Percentiles rank a stretch among this genome's conserved stretches.
phyloP scores from a whole-genome alignment of 352 stramenopile genomes.

The Pythium diclinum region DNA sequence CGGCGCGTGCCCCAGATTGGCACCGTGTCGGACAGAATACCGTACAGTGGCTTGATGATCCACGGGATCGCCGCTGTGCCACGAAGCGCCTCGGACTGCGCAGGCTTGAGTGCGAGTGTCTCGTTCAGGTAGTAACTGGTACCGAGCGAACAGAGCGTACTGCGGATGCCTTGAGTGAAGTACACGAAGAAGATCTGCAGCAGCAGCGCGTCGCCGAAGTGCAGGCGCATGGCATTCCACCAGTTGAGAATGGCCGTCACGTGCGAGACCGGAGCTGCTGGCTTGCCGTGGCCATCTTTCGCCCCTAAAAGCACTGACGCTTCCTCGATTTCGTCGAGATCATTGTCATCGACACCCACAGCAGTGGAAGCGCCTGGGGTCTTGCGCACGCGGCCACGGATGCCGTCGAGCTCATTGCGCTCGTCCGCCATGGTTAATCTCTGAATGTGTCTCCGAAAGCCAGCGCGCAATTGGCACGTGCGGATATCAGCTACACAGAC shows the following conservation, averaged over 20 bases:
- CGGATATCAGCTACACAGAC: background rate
- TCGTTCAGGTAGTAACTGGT: slow-evolving; percentile 83
- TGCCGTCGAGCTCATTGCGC: slow-evolving; percentile 42
- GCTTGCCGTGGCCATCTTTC: slow-evolving; percentile 18
- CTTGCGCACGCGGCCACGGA: slow-evolving; percentile 53
- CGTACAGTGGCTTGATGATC: slow-evolving; percentile 82
- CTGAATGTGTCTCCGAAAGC: background rate
- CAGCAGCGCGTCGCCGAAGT: slow-evolving; percentile 67
- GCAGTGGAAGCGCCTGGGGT: slow-evolving; percentile 24
- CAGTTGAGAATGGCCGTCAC: slow-evolving; percentile 47
- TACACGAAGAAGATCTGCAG: slow-evolving; percentile 85
- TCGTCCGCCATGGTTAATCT: slow-evolving; percentile 32
- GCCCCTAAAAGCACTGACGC: slow-evolving; percentile 8
- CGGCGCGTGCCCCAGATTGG: slow-evolving; percentile 68
- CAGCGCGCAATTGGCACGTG: slow-evolving; percentile 3
- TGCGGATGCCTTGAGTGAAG: slow-evolving; percentile 77
- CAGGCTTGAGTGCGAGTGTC: slow-evolving; percentile 58
- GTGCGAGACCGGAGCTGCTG: slow-evolving; percentile 23
- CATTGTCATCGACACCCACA: slow-evolving; percentile 16
- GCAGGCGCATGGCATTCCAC: slow-evolving; percentile 55
- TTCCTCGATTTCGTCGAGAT: slow-evolving; percentile 9
- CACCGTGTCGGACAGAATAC: slow-evolving; percentile 73
- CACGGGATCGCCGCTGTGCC: slow-evolving; percentile 69
- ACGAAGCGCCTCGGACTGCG: slow-evolving; percentile 63
- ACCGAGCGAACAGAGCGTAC: slow-evolving; percentile 68